Evolutionary conservation across 202 grass and related monocot species (phyloP).

Genomic region (Schoenoplectus tabernaemontani): DNA sequence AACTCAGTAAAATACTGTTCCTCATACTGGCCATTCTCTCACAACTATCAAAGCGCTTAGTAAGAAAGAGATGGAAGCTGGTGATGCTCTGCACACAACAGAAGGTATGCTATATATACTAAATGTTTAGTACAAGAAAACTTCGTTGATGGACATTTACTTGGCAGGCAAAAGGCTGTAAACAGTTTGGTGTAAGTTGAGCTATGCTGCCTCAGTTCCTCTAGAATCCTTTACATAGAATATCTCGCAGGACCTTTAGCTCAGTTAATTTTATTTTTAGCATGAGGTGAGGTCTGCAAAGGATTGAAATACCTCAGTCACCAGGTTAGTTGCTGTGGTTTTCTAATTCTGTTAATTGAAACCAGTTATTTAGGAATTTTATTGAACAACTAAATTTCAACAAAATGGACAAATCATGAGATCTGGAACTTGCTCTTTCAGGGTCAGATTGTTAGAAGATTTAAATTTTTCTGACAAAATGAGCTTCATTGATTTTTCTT

Average conservation of each 20-base stretch:
- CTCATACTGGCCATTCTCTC: slow-evolving; percentile 29
- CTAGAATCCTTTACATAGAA: slow-evolving; percentile 16
- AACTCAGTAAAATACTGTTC: slow-evolving; percentile 42
- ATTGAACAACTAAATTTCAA: background rate
- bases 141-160: slow-evolving; percentile 19
- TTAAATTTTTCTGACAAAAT: background rate
- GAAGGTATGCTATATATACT: slow-evolving; percentile 15
- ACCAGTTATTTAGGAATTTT: background rate
- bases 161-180: slow-evolving; percentile 20
- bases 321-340: background rate
- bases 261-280: background rate
- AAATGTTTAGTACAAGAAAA: background rate
- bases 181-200: slow-evolving; percentile 20
- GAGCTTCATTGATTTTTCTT: background rate
- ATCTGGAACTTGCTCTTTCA: background rate
- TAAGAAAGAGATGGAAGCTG: slow-evolving; percentile 28
- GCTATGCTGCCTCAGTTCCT: background rate
- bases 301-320: background rate
- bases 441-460: background rate
- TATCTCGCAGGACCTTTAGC: background rate
- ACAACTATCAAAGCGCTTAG: background rate
- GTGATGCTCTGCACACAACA: background rate
- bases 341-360: background rate
- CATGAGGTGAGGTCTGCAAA: background rate
- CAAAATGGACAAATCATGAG: background rate